Base-by-base conservation (phyloP, 129 eudicot species). In the Flaveria brownii region DNA sequence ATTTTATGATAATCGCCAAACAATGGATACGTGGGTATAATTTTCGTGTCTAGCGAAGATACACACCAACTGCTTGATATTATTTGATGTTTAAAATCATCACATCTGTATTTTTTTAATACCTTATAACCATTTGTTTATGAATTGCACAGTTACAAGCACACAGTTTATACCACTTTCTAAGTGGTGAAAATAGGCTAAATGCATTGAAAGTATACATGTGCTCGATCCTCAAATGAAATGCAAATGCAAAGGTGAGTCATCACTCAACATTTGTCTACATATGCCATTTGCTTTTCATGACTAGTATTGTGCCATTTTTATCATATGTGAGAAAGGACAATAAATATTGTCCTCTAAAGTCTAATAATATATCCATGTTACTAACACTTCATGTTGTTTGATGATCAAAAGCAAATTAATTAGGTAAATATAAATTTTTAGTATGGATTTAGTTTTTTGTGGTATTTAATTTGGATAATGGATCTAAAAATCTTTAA, bases 171-270 rank as follows among this genome's bases (percentile, higher is more conserved):
- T 36, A 36, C 41, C 41, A 36, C 41, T 36, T 36, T 36, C 5
- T 36, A 4, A 36, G 41, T 36, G 41, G 41, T 36, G 41, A 36
- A 36, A 36, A 36, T 36, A 36, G 41, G 52, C 0, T 5, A 6
- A 56, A 56, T 9, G 33, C 62, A 12, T n/a, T 77, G 59, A 1
- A 62, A 63, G 81, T 22, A 41, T 17, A 43, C 81, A 70, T 69
- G 68, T 68, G 57, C 16, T 51, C 55, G 11, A 30, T 33, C 46
- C 67, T 61, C 41, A 61, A 11, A 25, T 63, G 11, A 67, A 39
- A 52, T 14, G 41, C 67, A 77, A 67, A 41, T 68, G 68, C 73
- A 77, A 68, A 77, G 76, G 50, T 78, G 81, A 78, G 17, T 78
- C 81, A 78, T 68, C 75, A n/a, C 25, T 43, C 25, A 54, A 66